Evolutionary conservation across 2,329 filamentous ascomycete genomes (phyloP).

Genomic region (Colletotrichum echinochloae): DNA sequence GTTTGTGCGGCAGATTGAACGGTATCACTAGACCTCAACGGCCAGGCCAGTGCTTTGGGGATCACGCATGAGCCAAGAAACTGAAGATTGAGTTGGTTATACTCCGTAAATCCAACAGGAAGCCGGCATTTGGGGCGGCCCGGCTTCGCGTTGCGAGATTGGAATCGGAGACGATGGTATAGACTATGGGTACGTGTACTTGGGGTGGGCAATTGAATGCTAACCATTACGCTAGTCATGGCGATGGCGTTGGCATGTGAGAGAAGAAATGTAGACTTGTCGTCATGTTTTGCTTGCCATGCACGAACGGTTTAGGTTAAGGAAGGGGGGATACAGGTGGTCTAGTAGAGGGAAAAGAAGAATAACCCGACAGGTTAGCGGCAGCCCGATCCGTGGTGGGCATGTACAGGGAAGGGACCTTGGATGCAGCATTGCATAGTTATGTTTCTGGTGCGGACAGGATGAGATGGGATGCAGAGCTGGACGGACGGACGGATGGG

Average conservation of each 20-base stretch:
- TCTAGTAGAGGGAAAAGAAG: background rate
- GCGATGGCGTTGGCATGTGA: conserved; percentile 8
- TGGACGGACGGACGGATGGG: background rate
- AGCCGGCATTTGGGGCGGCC: background rate
- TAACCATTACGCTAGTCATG: background rate
- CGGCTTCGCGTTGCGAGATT: background rate
- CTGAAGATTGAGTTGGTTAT: background rate
- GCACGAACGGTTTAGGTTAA: background rate
- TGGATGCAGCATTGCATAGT: background rate
- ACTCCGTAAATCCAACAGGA: background rate
- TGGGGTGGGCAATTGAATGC: background rate
- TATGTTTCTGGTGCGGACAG: background rate
- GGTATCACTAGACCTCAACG: background rate
- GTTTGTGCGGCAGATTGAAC: conserved; percentile 23
- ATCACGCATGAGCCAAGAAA: no score
- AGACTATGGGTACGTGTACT: background rate
- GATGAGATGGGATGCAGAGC: background rate
- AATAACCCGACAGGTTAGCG: background rate
- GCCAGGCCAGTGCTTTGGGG: background rate
- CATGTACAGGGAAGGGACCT: conserved; percentile 11
- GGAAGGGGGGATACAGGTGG: background rate
- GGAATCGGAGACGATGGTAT: background rate
- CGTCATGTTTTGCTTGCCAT: background rate
- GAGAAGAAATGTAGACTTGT: background rate
- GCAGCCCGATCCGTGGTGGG: background rate